These are phyloP conservation scores for Daldinia sp. DNA, from an alignment of 2,329 filamentous ascomycete genomes.

Conservation along the genomic window DNA sequence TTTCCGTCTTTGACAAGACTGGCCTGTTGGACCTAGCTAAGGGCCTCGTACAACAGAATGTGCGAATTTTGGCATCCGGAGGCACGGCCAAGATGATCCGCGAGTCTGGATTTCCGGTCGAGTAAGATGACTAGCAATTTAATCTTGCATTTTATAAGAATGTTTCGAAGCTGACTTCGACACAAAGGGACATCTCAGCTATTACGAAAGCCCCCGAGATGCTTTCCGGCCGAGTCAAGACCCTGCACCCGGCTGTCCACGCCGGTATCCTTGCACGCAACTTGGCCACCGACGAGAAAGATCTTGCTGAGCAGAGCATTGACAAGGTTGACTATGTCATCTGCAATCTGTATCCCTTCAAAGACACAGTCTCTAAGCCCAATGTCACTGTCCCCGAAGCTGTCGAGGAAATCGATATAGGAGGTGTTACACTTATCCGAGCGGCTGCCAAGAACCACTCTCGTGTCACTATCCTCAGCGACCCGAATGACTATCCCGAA, in stretches of 20 bases:
- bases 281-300: slow-evolving; percentile 95
- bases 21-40: slow-evolving; percentile 93
- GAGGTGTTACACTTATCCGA: slow-evolving; percentile 94
- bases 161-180: slow-evolving; percentile 37
- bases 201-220: slow-evolving; percentile 98
- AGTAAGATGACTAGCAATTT: slow-evolving; percentile 68
- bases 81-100: slow-evolving; percentile 97
- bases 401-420: slow-evolving; percentile 99
- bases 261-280: slow-evolving; percentile 93
- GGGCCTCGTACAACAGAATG: slow-evolving; percentile 87
- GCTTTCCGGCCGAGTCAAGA: slow-evolving; percentile 85
- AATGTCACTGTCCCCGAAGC: slow-evolving; percentile 97
- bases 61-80: slow-evolving; percentile 92
- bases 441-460: slow-evolving; percentile 98
- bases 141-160: slow-evolving; percentile 15
- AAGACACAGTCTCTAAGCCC: slow-evolving; percentile 96
- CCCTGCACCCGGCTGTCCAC: slow-evolving; percentile 92
- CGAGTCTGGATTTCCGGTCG: slow-evolving; percentile 93
- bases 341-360: slow-evolving; percentile 99
- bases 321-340: slow-evolving; percentile 95
- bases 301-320: slow-evolving; percentile 94
- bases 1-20: slow-evolving; percentile 99
- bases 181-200: slow-evolving; percentile 86
- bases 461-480: slow-evolving; percentile 94
- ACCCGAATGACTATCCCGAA: slow-evolving; percentile 91